Evolutionary conservation across 352 stramenopile genomes (phyloP), one percentile per base, ranked within the genome.

Genomic region (Vaucheria bursata): DNA sequence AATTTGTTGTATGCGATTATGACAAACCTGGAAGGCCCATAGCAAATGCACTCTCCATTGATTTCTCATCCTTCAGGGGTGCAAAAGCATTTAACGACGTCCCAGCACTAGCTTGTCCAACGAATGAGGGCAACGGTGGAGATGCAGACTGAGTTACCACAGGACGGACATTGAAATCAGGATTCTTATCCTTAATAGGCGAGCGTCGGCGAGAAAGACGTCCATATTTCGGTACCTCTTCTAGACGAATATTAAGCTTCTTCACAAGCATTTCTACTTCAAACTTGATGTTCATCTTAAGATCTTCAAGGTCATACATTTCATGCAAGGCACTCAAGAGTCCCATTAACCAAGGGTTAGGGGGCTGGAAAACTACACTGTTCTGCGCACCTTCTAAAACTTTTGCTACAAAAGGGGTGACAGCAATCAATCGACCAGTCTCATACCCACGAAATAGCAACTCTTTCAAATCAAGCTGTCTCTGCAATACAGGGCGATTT

Each of bases 281-380:
- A 85, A 99, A 99, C 83, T 99, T 98, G 66, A 99, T 94, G 85
- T 99, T 99, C 78, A 99, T 94, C 85, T 99, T 99, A 52, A 99
- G 88, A 78, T 98, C 94, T n/a, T 97, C 91, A 1, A 99, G 93
- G 78, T 98, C 91, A 85, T 99, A 98, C 75, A 80, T 80, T 59
- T 79, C 74, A 49, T 79, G 74, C 29, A 79, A 35, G 18, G 75
- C 75, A 1, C 35, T 99, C 91, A 99, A 92, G 78, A 99, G 89
- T n/a, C 94, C 95, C 94, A 99, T 99, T 18, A 99, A 88, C 96
- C 96, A 99, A 37, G 95, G 95, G 86, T 99, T 99, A 0, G 95
- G 94, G 33, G 94, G 94, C 76, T 94, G 93, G 84, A 99, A 99
- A 45, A 99, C 95, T 79, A 92, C 91, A 32, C 94, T 98, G 33